These are phyloP conservation scores for Metschnikowia cerradonensis DNA, from an alignment of 805 yeast genomes.

Conservation along the genomic window DNA sequence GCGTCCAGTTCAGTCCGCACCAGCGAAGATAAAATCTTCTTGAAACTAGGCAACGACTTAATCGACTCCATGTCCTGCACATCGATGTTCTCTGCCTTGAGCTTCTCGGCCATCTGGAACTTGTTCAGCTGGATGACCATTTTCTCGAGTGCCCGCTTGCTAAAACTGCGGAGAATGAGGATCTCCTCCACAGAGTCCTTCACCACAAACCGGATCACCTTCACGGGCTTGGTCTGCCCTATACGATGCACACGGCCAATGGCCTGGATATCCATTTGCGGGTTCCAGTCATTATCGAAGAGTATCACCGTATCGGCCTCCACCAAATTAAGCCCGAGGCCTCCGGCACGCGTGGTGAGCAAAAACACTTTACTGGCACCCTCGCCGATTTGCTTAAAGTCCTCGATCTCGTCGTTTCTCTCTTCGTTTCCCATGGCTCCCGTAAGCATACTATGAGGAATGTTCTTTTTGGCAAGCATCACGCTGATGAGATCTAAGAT, in stretches of 20 bases:
- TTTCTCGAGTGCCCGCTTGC: constrained; percentile 74
- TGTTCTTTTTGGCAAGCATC: constrained; percentile 52
- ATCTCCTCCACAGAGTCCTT: constrained; percentile 81
- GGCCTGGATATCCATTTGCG: constrained; percentile 94
- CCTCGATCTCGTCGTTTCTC: constrained; percentile 58
- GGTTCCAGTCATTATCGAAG: constrained; percentile 96
- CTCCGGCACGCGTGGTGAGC: constrained; percentile 91
- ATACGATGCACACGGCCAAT: constrained; percentile 94
- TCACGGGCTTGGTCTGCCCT: constrained; percentile 83
- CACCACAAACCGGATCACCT: constrained; percentile 73
- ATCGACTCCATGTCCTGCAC: constrained; percentile 11
- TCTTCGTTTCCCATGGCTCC: constrained; percentile 67
- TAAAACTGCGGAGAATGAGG: constrained; percentile 70
- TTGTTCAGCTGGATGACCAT: constrained; percentile 50
- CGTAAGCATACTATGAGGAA: constrained; percentile 60
- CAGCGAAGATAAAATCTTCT: background rate
- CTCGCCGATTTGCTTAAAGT: constrained; percentile 35
- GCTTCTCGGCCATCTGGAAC: constrained; percentile 28
- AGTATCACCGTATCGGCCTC: constrained; percentile 87
- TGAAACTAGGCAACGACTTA: constrained; percentile 11
- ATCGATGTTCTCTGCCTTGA: constrained; percentile 18
- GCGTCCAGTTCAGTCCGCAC: background rate
- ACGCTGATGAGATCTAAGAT: constrained; percentile 80
- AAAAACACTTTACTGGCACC: constrained; percentile 50
- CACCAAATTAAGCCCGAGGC: constrained; percentile 81